A percentile compares a stretch with the other conserved stretches of the same genome.
Conservation (phyloP, 2,329 filamentous ascomycete genomes). For the Diaporthe sp. region DNA sequence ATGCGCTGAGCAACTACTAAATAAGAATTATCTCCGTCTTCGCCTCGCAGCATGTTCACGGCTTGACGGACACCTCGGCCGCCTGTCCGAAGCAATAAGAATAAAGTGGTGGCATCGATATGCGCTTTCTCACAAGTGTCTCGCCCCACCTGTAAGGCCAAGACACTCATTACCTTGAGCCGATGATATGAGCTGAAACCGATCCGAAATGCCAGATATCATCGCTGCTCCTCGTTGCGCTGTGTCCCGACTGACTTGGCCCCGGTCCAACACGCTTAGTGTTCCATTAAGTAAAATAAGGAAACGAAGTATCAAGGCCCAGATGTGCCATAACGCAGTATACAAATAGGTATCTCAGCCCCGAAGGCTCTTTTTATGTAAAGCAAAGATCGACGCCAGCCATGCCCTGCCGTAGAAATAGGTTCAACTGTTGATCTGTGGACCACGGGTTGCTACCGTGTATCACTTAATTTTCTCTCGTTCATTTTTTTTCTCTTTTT, state of each 20-base stretch:
- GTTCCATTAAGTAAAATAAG: constrained; percentile 33
- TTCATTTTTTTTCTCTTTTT: background rate
- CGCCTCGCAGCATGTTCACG: background rate
- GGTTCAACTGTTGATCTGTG: constrained; percentile 25
- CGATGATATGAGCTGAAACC: constrained; percentile 1
- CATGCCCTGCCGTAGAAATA: constrained; percentile 20
- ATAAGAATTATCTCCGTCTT: constrained; percentile 28
- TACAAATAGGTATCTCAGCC: constrained; percentile 48
- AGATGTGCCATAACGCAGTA: constrained; percentile 38
- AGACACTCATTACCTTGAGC: background rate
- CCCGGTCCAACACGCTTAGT: background rate
- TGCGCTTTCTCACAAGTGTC: background rate
- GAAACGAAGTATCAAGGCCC: constrained; percentile 14
- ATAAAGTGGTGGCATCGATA: background rate
- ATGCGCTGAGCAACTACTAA: constrained; percentile 25
- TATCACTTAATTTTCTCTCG: constrained; percentile 2
- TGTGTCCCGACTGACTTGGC: background rate
- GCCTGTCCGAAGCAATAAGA: constrained; percentile 3
- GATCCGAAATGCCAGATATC: background rate
- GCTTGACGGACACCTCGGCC: background rate
- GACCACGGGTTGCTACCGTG: constrained; percentile 23
- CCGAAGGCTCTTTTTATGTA: constrained; percentile 42
- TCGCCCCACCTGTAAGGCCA: constrained; percentile 15
- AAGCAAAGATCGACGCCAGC: constrained; percentile 33
- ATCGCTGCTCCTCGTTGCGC: background rate